A percentile compares a stretch with the other conserved stretches of the same genome.
These are phyloP conservation scores for Hymenoscyphus occultus DNA, from an alignment of 2,329 filamentous ascomycete species.

Conservation along the genomic window DNA sequence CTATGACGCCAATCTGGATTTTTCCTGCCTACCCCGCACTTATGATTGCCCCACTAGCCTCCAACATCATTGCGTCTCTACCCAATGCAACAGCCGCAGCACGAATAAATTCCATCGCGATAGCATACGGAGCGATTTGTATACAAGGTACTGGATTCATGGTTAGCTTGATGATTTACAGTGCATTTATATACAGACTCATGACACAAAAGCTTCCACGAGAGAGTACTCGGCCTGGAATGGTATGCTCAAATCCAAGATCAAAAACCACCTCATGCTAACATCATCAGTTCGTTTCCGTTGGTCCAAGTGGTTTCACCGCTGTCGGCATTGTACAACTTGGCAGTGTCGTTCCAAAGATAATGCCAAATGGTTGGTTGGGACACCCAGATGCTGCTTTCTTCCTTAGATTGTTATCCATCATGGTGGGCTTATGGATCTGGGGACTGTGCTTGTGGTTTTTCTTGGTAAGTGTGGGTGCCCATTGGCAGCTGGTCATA, in stretches of 20 bases:
- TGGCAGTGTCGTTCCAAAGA: slow-evolving; percentile 29
- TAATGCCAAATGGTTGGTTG: slow-evolving; percentile 45
- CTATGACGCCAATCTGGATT: slow-evolving; percentile 87
- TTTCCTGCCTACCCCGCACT: slow-evolving; percentile 82
- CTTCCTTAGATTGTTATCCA: slow-evolving; percentile 47
- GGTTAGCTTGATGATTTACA: slow-evolving; percentile 73
- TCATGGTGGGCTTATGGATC: slow-evolving; percentile 72
- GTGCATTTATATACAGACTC: slow-evolving; percentile 78
- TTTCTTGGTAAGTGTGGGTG: slow-evolving; percentile 75
- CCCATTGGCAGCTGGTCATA: slow-evolving; percentile 65
- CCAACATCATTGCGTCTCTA: slow-evolving; percentile 46
- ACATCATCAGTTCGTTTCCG: slow-evolving; percentile 65
- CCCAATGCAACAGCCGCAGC: slow-evolving; percentile 36
- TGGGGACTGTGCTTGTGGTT: slow-evolving; percentile 85
- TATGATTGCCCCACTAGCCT: slow-evolving; percentile 69
- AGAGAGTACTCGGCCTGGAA: slow-evolving; percentile 73
- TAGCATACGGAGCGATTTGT: slow-evolving; percentile 49
- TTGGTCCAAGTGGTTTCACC: slow-evolving; percentile 65
- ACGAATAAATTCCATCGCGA: slow-evolving; percentile 43
- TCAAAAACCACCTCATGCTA: slow-evolving; percentile 9
- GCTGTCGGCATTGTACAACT: slow-evolving; percentile 52
- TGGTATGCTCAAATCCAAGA: slow-evolving; percentile 42
- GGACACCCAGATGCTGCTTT: slow-evolving; percentile 43
- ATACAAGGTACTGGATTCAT: slow-evolving; percentile 55
- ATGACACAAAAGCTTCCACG: slow-evolving; percentile 85